phyloP scores from a whole-genome alignment of 176 grass and related monocot species.

The Carex parvula region DNA sequence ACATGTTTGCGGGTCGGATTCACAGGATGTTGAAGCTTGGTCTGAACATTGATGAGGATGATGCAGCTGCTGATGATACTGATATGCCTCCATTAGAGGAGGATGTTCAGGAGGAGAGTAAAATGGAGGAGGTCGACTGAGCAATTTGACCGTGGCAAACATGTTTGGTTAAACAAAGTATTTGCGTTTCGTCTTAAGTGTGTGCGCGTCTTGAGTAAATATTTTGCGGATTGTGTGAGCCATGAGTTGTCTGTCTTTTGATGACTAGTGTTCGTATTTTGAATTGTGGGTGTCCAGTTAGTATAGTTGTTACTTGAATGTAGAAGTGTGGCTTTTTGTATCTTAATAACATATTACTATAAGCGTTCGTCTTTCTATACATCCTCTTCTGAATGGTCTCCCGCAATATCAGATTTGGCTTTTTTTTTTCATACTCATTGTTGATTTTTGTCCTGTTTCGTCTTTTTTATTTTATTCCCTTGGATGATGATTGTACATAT shows the following conservation, averaged over 20 bases:
- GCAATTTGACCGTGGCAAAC: not conserved
- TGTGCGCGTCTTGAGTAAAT: not conserved
- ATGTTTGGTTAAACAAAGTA: too few species aligned
- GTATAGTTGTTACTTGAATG: not conserved
- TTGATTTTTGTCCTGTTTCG: too few species aligned
- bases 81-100: slow-evolving; percentile 40
- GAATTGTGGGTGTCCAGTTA: not conserved
- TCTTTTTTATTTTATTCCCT: too few species aligned
- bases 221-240: not conserved
- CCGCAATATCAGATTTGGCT: too few species aligned
- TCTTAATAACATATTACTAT: too few species aligned
- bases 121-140: slow-evolving; percentile 51
- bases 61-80: slow-evolving; percentile 27
- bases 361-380: too few species aligned
- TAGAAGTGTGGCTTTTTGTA: too few species aligned
- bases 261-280: not conserved
- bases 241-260: not conserved
- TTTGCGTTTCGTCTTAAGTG: not conserved
- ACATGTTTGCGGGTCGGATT: slow-evolving; percentile 44
- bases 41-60: slow-evolving; percentile 40
- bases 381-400: too few species aligned
- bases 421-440: too few species aligned
- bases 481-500: too few species aligned
- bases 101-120: slow-evolving; percentile 40
- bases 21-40: slow-evolving; percentile 51